Percentiles rank a stretch among this genome's conserved stretches.
Evolutionary conservation across 495 filamentous ascomycete species (phyloP).

Genomic region (Neurospora sp.): DNA sequence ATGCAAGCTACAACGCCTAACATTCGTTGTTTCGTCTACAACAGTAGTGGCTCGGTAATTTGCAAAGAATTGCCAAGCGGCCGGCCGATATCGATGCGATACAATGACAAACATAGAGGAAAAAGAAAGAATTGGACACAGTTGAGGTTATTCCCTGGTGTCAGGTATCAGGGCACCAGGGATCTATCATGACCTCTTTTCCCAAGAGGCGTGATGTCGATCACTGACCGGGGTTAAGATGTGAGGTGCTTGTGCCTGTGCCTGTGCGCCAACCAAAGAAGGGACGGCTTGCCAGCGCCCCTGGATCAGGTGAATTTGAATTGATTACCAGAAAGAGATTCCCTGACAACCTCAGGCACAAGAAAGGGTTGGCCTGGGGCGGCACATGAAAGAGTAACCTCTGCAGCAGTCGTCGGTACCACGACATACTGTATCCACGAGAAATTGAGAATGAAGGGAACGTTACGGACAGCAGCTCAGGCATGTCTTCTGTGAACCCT

Average conservation of each 20-base stretch:
- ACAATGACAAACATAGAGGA: not conserved
- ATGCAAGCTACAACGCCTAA: not conserved
- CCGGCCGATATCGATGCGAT: conserved; percentile 10
- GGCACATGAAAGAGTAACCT: not conserved
- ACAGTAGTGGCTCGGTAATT: conserved; percentile 18
- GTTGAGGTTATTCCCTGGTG: not conserved
- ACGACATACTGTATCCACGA: not conserved
- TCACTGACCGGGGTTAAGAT: not conserved
- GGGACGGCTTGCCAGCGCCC: not conserved
- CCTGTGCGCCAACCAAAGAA: not conserved
- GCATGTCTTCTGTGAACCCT: conserved; percentile 1
- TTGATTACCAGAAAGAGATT: not conserved
- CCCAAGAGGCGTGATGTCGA: not conserved
- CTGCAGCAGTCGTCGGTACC: not conserved
- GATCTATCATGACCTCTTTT: not conserved
- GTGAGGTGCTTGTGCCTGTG: not conserved
- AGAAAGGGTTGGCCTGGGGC: not conserved
- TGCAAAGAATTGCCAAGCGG: conserved; percentile 17
- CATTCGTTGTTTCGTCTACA: not conserved
- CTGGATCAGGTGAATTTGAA: not conserved
- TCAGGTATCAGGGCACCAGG: not conserved
- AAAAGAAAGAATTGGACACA: not conserved
- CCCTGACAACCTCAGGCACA: conserved; percentile 1
- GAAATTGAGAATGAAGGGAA: not conserved
- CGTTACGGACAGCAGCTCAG: not conserved